A percentile compares a stretch with the other conserved stretches of the same genome.
These are phyloP conservation scores for Rhizophlyctis rosea DNA, from an alignment of 192 early-diverging fungal genomes.

Conservation along the genomic window DNA sequence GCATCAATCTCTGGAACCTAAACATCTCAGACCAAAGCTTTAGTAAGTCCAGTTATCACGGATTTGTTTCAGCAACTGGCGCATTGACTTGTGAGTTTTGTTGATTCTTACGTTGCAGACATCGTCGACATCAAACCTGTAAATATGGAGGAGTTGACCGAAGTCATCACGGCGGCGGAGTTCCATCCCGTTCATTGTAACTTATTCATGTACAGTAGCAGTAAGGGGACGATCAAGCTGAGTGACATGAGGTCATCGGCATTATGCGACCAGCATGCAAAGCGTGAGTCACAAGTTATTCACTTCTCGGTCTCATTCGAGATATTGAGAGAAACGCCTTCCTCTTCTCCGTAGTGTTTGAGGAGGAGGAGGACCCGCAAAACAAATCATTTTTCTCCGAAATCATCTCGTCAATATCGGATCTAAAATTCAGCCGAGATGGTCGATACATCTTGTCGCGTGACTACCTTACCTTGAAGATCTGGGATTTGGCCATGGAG, in stretches of 20 bases:
- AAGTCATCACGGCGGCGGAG: slow-evolving; percentile 98
- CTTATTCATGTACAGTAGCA: slow-evolving; percentile 97
- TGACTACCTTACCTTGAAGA: slow-evolving; percentile 94
- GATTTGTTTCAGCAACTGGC: no score
- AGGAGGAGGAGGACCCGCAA: slow-evolving; percentile 89
- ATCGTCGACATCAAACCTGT: slow-evolving; percentile 99
- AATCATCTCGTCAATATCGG: slow-evolving; percentile 97
- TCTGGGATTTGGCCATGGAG: slow-evolving; percentile 99
- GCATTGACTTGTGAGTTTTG: no score
- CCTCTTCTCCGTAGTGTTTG: slow-evolving; percentile 65
- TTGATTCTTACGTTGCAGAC: no score
- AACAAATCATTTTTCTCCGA: slow-evolving; percentile 99
- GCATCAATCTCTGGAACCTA: slow-evolving; percentile 99
- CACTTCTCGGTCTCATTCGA: not conserved
- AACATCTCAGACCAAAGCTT: slow-evolving; percentile 97
- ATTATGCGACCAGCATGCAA: slow-evolving; percentile 90
- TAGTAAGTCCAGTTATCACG: slow-evolving; percentile 44
- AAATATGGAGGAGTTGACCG: slow-evolving; percentile 99
- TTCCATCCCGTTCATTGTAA: slow-evolving; percentile 97
- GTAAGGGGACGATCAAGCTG: slow-evolving; percentile 96
- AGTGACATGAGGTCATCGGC: slow-evolving; percentile 95
- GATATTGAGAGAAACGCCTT: not conserved
- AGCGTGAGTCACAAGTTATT: slow-evolving; percentile 55
- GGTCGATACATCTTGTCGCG: slow-evolving; percentile 96
- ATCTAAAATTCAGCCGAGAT: slow-evolving; percentile 94